phyloP scores from a whole-genome alignment of 352 stramenopile species.

The Aphanomyces astaci region DNA sequence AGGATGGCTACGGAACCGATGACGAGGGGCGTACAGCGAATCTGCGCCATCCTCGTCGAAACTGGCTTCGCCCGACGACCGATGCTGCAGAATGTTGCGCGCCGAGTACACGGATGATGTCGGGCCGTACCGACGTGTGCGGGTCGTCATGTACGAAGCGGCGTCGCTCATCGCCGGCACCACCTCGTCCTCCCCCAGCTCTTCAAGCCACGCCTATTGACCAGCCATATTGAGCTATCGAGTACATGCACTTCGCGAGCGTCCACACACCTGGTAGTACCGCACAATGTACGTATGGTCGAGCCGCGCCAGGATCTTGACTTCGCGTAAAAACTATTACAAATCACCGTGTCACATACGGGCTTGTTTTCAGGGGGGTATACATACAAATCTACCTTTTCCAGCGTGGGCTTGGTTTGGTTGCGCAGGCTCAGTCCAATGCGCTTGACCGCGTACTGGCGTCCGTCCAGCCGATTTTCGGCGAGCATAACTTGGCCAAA shows the following conservation, averaged over 20 bases:
- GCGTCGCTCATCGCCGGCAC: conserved; percentile 25
- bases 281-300: conserved; percentile 92
- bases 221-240: too few species aligned
- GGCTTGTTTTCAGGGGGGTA: too few species aligned
- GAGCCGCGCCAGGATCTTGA: conserved; percentile 86
- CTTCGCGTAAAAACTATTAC: conserved; percentile 81
- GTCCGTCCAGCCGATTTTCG: conserved; percentile 89
- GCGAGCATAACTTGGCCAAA: conserved; percentile 92
- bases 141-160: conserved; percentile 24
- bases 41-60: conserved; percentile 33
- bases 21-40: conserved; percentile 28
- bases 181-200: conserved; percentile 47
- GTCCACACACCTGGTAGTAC: conserved; percentile 84
- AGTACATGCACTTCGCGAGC: too few species aligned
- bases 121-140: not conserved
- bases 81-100: conserved; percentile 47
- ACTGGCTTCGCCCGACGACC: conserved; percentile 25
- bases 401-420: conserved; percentile 85
- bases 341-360: too few species aligned
- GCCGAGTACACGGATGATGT: conserved; percentile 45
- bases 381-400: conserved; percentile 47
- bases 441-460: conserved; percentile 91
- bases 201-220: conserved; percentile 73
- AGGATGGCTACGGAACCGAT: conserved; percentile 41
- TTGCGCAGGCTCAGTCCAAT: conserved; percentile 76